Evolutionary conservation across 257 asterid genomes (phyloP), one percentile per base, ranked within the genome.

Genomic region (Plantago ovata): DNA sequence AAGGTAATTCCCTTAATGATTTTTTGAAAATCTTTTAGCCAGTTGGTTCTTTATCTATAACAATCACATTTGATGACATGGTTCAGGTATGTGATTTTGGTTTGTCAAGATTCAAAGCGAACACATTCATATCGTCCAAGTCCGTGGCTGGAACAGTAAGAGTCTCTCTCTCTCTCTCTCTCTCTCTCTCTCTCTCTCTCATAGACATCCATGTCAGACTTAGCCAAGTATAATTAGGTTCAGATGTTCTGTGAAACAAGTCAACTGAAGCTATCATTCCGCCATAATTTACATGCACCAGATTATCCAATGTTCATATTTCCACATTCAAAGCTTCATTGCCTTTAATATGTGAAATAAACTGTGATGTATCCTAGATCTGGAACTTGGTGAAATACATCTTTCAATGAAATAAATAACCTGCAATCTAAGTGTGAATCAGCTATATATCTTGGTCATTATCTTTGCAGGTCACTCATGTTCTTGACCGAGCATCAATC

Each of bases 71-170:
- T 42, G 36, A 13, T 22, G 9, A 45, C 39, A 20, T 66, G 21
- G 4, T 53, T 55, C 62, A 90, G 98, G 98, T 90, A 3, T 87
- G 98, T 57, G 98, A 90, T 79, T 90, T 90, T 68, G 98, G 98
- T 61, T 69, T 90, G 64, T 90, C 98, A 28, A 76, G 96, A 70
- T 90, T 90, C 75, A 87, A 90, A 87, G 89, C 95, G 38, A 90
- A 82, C 83, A 86, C 96, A 1, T 90, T 86, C 76, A 73, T 90
- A 67, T 83, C 98, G 56, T 86, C 98, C 0, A 90, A 90, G 74
- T 90, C 98, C 33, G 94, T 83, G 58, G 98, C 96, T 59, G 98
- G 98, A 82, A 90, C 98, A 1, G 98, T 90, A 70, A 86, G 89
- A 55, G 55, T 38, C 69, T 54, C 71, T 61, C 20, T 39, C 63